phyloP scores from a whole-genome alignment of 1,139 yeast genomes.

The Nakaseomyces bracarensis region DNA sequence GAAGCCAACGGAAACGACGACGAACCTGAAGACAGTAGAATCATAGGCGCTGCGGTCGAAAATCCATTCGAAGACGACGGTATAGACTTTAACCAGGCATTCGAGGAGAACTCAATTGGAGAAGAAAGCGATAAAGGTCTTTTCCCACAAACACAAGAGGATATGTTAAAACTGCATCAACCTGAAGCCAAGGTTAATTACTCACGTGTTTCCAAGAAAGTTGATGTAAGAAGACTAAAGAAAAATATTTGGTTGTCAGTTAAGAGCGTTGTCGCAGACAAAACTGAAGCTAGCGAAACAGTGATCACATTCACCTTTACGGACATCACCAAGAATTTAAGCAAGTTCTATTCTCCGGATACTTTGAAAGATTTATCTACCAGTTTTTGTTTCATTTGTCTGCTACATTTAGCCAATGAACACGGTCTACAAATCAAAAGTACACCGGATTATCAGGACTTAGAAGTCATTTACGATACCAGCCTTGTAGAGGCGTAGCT shows the following conservation, averaged over 20 bases:
- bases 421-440: conserved; percentile 63
- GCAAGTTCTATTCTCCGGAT: conserved; percentile 45
- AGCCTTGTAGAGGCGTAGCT: background rate
- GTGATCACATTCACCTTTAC: conserved; percentile 27
- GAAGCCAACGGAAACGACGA: conserved; percentile 29
- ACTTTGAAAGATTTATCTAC: conserved; percentile 65
- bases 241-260: conserved; percentile 74
- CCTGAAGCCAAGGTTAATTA: conserved; percentile 53
- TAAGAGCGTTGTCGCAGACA: conserved; percentile 13
- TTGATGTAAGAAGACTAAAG: conserved; percentile 71
- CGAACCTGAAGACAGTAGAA: conserved; percentile 26
- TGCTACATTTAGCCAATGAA: conserved; percentile 83
- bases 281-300: conserved; percentile 10
- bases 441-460: conserved; percentile 49
- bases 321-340: conserved; percentile 41
- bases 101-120: conserved; percentile 27
- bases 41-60: conserved; percentile 23
- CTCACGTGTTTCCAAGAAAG: conserved; percentile 76
- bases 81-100: conserved; percentile 38
- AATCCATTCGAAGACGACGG: conserved; percentile 31
- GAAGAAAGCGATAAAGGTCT: conserved; percentile 1
- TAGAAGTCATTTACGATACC: conserved; percentile 27
- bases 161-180: conserved; percentile 34
- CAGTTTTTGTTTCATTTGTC: conserved; percentile 78
- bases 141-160: conserved; percentile 33